A percentile compares a stretch with the other conserved stretches of the same genome.
phyloP scores from a whole-genome alignment of 345 rosid species.

The Laguncularia racemosa region DNA sequence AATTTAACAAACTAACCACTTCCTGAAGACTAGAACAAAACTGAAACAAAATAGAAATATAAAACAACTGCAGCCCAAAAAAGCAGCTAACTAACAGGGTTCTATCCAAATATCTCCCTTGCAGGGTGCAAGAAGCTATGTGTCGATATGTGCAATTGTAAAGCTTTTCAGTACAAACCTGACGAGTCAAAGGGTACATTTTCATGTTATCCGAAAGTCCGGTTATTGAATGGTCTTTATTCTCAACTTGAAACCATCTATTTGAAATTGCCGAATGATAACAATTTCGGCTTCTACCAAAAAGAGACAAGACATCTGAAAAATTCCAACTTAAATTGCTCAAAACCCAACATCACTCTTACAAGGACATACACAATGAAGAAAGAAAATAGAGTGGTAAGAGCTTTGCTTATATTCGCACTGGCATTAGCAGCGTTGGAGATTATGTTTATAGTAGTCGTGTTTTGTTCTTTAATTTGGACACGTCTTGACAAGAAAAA shows the following conservation, averaged over 20 bases:
- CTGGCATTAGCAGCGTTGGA: background rate
- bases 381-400: too few species aligned
- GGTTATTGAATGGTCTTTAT: conserved; percentile 15
- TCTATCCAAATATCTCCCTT: background rate
- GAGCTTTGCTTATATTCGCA: too few species aligned
- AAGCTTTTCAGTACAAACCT: too few species aligned
- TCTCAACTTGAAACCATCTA: conserved; percentile 10
- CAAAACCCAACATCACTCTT: too few species aligned
- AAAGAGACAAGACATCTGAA: background rate
- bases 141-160: conserved; percentile 13
- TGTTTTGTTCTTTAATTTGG: conserved; percentile 2
- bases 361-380: too few species aligned
- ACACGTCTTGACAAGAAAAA: background rate
- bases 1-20: too few species aligned
- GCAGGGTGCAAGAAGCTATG: conserved; percentile 13
- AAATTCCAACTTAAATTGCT: background rate
- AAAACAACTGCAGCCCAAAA: too few species aligned
- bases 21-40: too few species aligned
- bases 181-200: background rate
- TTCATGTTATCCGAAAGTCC: conserved; percentile 15
- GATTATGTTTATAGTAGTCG: background rate
- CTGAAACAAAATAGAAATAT: too few species aligned
- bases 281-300: background rate
- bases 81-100: too few species aligned
- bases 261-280: conserved; percentile 12